These are phyloP conservation scores for Picochlorum sp. DNA, from an alignment of 139 green algal species.

Conservation along the genomic window DNA sequence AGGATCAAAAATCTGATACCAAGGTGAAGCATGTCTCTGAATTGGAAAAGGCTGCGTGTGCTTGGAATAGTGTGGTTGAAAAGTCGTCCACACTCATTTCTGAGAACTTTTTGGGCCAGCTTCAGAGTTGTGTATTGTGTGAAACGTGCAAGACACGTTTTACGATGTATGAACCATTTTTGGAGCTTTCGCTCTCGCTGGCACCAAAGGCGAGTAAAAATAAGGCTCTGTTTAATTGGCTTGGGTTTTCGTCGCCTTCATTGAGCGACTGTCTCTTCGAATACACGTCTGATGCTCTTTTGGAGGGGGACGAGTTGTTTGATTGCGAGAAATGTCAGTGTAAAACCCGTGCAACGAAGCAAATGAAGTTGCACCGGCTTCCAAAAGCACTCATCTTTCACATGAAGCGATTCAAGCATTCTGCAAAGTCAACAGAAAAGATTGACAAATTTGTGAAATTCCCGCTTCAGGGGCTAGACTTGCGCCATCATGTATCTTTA, in stretches of 20 bases:
- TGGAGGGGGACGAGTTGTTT: constrained; percentile 43
- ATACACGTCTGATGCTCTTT: constrained; percentile 39
- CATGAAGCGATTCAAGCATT: constrained; percentile 51
- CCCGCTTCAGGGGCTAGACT: constrained; percentile 30
- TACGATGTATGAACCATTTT: constrained; percentile 51
- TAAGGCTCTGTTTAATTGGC: constrained; percentile 22
- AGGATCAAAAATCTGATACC: neutral
- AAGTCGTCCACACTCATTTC: constrained; percentile 26
- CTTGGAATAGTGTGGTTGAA: constrained; percentile 24
- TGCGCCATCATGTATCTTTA: constrained; percentile 21
- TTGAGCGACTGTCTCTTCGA: constrained; percentile 46
- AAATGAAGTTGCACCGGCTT: constrained; percentile 41
- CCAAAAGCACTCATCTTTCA: constrained; percentile 42
- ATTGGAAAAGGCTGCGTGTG: constrained; percentile 34
- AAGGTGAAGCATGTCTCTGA: constrained; percentile 16
- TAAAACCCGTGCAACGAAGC: constrained; percentile 42
- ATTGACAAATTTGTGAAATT: constrained; percentile 39
- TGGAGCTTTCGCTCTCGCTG: constrained; percentile 47
- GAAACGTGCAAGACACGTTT: constrained; percentile 36
- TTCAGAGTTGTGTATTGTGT: constrained; percentile 44
- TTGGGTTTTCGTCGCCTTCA: constrained; percentile 8
- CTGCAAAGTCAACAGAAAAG: constrained; percentile 29
- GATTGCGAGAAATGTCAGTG: constrained; percentile 37
- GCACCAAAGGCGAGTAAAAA: constrained; percentile 14
- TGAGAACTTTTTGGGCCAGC: constrained; percentile 45